Evolutionary conservation across 768 basidiomycete species (phyloP).

Genomic region (Neoboletus brunneissimus): DNA sequence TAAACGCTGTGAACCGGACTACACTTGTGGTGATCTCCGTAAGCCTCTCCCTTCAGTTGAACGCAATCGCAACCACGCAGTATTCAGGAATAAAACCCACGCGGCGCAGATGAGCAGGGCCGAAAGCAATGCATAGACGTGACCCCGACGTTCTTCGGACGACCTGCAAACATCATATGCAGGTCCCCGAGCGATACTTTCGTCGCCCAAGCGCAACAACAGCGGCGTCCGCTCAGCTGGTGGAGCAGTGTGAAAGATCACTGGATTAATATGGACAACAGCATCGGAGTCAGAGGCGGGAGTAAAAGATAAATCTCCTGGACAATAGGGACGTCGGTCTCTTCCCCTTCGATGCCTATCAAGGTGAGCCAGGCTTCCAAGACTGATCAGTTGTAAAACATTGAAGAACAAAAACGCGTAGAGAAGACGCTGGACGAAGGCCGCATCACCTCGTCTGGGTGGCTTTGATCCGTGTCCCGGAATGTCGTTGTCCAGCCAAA

Average conservation of each 20-base stretch:
- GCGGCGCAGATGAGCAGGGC: conserved; percentile 44
- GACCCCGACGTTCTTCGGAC: conserved; percentile 47
- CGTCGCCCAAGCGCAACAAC: not conserved
- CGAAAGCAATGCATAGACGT: conserved; percentile 45
- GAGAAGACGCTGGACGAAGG: conserved; percentile 53
- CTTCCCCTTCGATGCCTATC: conserved; percentile 40
- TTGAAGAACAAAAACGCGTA: conserved; percentile 57
- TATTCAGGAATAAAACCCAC: conserved; percentile 64
- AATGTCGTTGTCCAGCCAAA: conserved; percentile 50
- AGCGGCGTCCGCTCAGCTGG: conserved; percentile 15
- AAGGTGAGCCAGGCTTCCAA: conserved; percentile 48
- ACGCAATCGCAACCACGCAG: conserved; percentile 57
- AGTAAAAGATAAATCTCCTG: conserved; percentile 6
- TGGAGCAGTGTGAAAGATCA: not conserved
- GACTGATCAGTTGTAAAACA: conserved; percentile 50
- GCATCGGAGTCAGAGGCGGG: not conserved
- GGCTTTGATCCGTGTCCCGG: conserved; percentile 1
- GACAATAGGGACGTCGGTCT: conserved; percentile 13
- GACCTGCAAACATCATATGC: conserved; percentile 19
- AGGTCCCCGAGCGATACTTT: conserved; percentile 5
- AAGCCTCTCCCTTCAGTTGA: conserved; percentile 36
- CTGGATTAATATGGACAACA: not conserved
- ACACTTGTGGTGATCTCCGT: not conserved
- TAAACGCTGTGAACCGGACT: not conserved
- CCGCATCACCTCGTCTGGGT: conserved; percentile 28